Base-by-base conservation (phyloP, 2,329 filamentous ascomycete genomes). In the Aspergillus carbonarius region DNA sequence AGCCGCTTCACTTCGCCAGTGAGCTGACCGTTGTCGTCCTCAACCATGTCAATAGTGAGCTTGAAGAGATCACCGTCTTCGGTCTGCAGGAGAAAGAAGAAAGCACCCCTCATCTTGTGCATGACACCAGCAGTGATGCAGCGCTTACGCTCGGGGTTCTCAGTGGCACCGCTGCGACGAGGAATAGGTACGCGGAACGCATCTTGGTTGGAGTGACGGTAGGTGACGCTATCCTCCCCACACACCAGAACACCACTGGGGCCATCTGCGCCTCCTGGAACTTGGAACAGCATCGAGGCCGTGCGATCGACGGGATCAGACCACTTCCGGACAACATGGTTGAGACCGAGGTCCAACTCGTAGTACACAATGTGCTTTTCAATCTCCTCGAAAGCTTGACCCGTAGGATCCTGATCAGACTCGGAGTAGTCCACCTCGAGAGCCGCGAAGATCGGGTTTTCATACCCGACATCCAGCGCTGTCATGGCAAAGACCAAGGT, bases 61-160 rank as follows among this genome's bases (percentile, higher is more conserved):
- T 98, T 98, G 83, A 99, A 98, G 6, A 99, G 81, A 74, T 99
- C 96, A n/a, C 95, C 95, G 73, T 99, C 96, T 58, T 99, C 95
- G 0, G 91, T 92, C 73, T 99, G 95, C 0, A 99, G 79, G 2
- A 99, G 84, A 73, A 98, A 96, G 81, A 99, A 99, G 79, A 99
- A 99, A 1, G 93, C 92, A 27, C 92, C 92, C 69, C 95, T 93
- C 73, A 97, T 88, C 74, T 96, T 96, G 78, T 99, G 95, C 87
- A 98, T 93, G n/a, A 96, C 92, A 51, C 95, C 95, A 2, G 91
- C 85, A 1, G 93, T 88, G 59, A 99, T 95, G 32, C 82, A 87
- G 27, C 95, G 88, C 74, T 96, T 97, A 59, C 96, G 85, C 60
- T 92, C 88, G 0, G 93, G 93, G 70, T 99, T 93, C 74, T 99